A percentile compares a stretch with the other conserved stretches of the same genome.
Conservation (phyloP, 352 stramenopile genomes). For the Globisporangium viniferum region DNA sequence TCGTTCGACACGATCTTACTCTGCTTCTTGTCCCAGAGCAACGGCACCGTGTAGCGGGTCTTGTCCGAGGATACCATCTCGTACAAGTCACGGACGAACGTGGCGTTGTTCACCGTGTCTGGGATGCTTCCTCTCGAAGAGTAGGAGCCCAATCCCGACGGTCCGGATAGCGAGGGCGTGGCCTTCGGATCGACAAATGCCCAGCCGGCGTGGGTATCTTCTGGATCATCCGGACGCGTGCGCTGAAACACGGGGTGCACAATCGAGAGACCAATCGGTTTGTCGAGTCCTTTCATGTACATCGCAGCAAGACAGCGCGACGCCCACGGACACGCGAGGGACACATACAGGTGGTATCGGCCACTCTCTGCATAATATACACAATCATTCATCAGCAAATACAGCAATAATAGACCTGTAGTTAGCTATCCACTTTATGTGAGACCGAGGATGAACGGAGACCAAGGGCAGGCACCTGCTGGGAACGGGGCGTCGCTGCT, state of each 20-base stretch:
- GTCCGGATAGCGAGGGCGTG: conserved; percentile 56
- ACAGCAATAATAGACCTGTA: too few species aligned
- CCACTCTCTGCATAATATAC: conserved; percentile 21
- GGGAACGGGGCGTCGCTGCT: conserved; percentile 56
- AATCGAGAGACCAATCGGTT: conserved; percentile 91
- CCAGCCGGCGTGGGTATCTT: conserved; percentile 72
- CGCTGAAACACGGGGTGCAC: conserved; percentile 86
- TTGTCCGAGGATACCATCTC: conserved; percentile 68
- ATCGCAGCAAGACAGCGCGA: conserved; percentile 79
- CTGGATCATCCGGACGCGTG: conserved; percentile 64
- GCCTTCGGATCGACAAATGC: conserved; percentile 62
- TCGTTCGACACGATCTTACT: conserved; percentile 94
- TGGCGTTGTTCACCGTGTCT: conserved; percentile 63
- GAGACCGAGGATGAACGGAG: neutral
- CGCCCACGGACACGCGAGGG: conserved; percentile 92
- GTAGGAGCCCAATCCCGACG: conserved; percentile 62
- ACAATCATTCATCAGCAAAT: neutral
- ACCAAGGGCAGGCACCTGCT: conserved; percentile 18
- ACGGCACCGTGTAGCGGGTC: conserved; percentile 85
- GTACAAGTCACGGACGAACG: conserved; percentile 80
- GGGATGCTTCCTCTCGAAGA: conserved; percentile 56
- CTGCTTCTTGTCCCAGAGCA: conserved; percentile 89
- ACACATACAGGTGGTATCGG: conserved; percentile 96
- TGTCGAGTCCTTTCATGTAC: conserved; percentile 93
- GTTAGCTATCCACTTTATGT: neutral